Percentiles rank a stretch among this genome's conserved stretches.
Conservation (phyloP, 2,329 filamentous ascomycete species). For the Fusarium lateritium region DNA sequence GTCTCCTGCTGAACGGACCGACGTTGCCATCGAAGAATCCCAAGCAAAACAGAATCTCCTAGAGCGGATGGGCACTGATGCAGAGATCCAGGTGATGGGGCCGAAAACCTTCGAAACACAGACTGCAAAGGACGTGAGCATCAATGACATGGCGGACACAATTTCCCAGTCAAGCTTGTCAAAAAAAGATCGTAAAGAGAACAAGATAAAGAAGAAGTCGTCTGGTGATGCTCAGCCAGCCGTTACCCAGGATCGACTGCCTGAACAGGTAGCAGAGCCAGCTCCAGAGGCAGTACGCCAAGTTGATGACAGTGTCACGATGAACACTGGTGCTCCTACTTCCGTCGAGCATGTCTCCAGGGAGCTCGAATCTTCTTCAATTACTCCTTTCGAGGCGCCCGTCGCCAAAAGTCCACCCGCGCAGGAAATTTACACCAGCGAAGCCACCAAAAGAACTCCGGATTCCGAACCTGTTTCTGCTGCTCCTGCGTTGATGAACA, state of each 20-base stretch:
- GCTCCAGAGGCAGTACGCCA: neutral
- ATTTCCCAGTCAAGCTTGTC: constrained; percentile 37
- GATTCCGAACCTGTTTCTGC: neutral
- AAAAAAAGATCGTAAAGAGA: constrained; percentile 53
- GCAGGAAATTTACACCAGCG: constrained; percentile 1
- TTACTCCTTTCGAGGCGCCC: constrained; percentile 1
- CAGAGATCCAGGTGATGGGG: neutral
- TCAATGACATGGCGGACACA: neutral
- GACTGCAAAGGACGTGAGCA: neutral
- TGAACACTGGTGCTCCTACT: neutral
- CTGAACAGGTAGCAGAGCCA: neutral
- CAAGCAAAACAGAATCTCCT: neutral
- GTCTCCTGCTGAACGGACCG: neutral
- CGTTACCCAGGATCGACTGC: neutral
- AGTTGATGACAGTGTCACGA: neutral
- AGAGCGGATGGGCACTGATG: neutral
- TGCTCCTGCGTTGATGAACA: neutral
- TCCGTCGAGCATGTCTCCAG: neutral
- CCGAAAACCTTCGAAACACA: neutral
- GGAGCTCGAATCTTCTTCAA: neutral
- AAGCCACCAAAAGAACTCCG: neutral
- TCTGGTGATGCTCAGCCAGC: neutral
- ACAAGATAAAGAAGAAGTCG: constrained; percentile 38
- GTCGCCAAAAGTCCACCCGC: neutral
- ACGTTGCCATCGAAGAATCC: neutral